Evolutionary conservation across 768 basidiomycete genomes (phyloP).

Genomic region (Mycena leptocephala): DNA sequence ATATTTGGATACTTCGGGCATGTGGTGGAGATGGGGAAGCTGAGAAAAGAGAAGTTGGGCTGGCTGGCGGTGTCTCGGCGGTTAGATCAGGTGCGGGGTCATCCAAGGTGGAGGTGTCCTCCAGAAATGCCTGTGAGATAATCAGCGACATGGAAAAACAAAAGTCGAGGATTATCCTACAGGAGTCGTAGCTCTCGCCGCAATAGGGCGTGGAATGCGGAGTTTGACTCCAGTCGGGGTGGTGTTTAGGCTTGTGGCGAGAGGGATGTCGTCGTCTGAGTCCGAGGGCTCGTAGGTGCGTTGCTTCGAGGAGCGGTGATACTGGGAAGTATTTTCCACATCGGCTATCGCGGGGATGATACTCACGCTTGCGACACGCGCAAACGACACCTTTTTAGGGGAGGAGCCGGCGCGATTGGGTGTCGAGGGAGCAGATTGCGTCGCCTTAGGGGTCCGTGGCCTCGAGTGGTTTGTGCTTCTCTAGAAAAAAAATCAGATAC

Average conservation of each 20-base stretch:
- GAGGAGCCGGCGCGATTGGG: background rate
- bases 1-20: background rate
- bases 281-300: background rate
- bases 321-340: conserved; percentile 10
- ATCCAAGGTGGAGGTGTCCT: background rate
- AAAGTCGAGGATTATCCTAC: too few species aligned
- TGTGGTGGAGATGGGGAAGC: background rate
- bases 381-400: conserved; percentile 10
- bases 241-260: background rate
- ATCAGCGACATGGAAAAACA: too few species aligned
- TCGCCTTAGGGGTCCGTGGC: background rate
- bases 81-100: background rate
- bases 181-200: too few species aligned
- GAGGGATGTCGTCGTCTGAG: conserved; percentile 7
- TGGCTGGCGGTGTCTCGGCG: background rate
- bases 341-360: background rate
- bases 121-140: too few species aligned
- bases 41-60: background rate
- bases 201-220: background rate
- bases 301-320: background rate
- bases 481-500: background rate
- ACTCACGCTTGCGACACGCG: background rate
- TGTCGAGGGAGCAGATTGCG: background rate
- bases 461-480: background rate
- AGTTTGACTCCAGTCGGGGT: background rate